Evolutionary conservation across 2,329 filamentous ascomycete species (phyloP), one percentile per base, ranked within the genome.

Genomic region (Leptodontidium sp.): DNA sequence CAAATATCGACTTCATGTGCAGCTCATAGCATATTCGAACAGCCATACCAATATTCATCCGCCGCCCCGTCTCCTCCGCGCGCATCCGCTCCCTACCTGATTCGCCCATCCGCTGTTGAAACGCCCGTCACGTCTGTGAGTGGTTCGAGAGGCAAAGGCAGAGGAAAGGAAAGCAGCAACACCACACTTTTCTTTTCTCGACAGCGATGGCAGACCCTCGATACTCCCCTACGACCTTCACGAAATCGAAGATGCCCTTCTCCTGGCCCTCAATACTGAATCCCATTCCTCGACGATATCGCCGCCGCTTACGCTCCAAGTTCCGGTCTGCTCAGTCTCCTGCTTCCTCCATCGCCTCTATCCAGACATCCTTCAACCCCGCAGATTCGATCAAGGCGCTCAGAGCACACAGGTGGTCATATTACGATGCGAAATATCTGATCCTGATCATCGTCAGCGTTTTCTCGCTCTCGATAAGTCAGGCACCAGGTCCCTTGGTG

Each of bases 361-460:
- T 98, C 66, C 88, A 97, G 80, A 94, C 90, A 17, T 97, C 94
- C 0, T 92, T 94, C 80, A 94, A 91, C 73, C 90, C 93, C 5
- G 84, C 87, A 76, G 91, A 97, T 77, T 94, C 93, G 14, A 81
- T 98, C 70, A 87, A 88, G 70, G 88, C 91, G 47, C 84, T 98
- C 71, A 90, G 91, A 75, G 87, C 87, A 69, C 93, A 96, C 78
- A 88, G 88, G 72, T 98, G 93, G 93, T 91, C 87, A 63, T 83
- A 90, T 63, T 92, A 94, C 79, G 95, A 98, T 80, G 86, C 92
- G 50, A 94, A 98, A 82, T 97, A 98, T 80, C 80, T 93, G 62
- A 83, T 95, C 67, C 82, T 97, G 35, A 87, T 90, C 68, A 86
- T 91, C 65, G 81, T 97, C 61, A 89, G 89, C 74, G 88, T 97